Evolutionary conservation across 169 alveolate genomes (phyloP), one percentile per base, ranked within the genome.

Genomic region (Cryptosporidium meleagridis): DNA sequence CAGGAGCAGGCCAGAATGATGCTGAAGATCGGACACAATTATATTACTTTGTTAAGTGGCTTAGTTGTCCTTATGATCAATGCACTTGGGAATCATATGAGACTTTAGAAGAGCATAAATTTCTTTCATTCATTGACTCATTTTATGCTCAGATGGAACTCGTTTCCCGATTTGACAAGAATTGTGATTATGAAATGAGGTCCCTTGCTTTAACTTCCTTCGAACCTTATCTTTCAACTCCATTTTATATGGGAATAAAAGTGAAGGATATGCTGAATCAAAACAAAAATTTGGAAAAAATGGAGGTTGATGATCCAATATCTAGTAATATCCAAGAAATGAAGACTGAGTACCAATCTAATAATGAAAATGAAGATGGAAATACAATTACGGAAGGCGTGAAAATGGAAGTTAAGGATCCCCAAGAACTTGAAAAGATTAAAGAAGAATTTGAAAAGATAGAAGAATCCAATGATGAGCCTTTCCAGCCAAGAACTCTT

Each of bases 21-120:
- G 58, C 44, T 55, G 69, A 55, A 89, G 52, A 29, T 55, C 44
- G 71, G 9, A 41, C 10, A 37, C 80, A 80, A 62, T n/a, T 62
- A 8, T 80, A 62, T 18, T 96, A 93, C 91, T 91, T 96, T 84
- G 98, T 96, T 23, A 96, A 96, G 84, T 96, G 98, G 98, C 75
- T 92, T 68, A 94, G 97, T 45, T 95, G 97, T 91, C 94, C 97
- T 7, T 96, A 96, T 91, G 98, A 96, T 73, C 98, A 95, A 84
- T 95, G 98, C 92, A 96, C 98, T 29, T 94, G 95, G 89, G 98
- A 96, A 72, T 94, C 96, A 14, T 95, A 86, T 70, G 94, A 95
- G 53, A 92, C 95, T 2, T 59, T 96, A 91, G 69, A 84, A 21
- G 96, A 94, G 70, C 98, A 96, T 80, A 95, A 92, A 18, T 95